These are phyloP conservation scores for Papiliotrema nemorosa DNA, from an alignment of 1,284 basidiomycete genomes.

Conservation along the genomic window DNA sequence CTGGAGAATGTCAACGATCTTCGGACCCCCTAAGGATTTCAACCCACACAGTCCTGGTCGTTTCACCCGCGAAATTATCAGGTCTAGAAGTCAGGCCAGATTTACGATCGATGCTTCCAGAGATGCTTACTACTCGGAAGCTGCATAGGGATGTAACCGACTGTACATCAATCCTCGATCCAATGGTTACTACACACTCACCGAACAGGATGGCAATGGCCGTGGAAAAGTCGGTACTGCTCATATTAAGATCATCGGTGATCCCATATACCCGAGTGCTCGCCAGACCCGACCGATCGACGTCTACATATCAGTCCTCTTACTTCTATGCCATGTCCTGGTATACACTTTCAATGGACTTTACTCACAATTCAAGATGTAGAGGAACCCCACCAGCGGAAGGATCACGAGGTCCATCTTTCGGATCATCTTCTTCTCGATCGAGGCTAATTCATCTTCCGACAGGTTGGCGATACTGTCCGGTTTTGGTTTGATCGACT, in stretches of 20 bases:
- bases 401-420: slow-evolving; percentile 32
- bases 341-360: no score
- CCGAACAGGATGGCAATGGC: slow-evolving; percentile 44
- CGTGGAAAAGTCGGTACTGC: slow-evolving; percentile 35
- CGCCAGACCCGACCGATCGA: slow-evolving; percentile 12
- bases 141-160: slow-evolving; percentile 42
- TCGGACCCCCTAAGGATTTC: no score
- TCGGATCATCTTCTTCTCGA: slow-evolving; percentile 26
- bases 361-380: no score
- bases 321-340: no score
- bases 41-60: slow-evolving; percentile 26
- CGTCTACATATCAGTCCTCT: no score
- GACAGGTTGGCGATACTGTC: slow-evolving; percentile 17
- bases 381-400: slow-evolving; percentile 9
- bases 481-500: no score
- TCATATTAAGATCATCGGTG: slow-evolving; percentile 25
- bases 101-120: no score
- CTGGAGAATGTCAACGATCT: no score
- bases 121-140: slow-evolving; percentile 47
- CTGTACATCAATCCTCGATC: slow-evolving; percentile 2
- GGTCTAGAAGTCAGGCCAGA: no score
- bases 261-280: slow-evolving; percentile 21
- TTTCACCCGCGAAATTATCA: slow-evolving; percentile 28
- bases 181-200: neutral
- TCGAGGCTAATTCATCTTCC: slow-evolving; percentile 16